These are phyloP conservation scores for Cupressus sempervirens DNA, from an alignment of 75 land plant species.

Conservation along the genomic window DNA sequence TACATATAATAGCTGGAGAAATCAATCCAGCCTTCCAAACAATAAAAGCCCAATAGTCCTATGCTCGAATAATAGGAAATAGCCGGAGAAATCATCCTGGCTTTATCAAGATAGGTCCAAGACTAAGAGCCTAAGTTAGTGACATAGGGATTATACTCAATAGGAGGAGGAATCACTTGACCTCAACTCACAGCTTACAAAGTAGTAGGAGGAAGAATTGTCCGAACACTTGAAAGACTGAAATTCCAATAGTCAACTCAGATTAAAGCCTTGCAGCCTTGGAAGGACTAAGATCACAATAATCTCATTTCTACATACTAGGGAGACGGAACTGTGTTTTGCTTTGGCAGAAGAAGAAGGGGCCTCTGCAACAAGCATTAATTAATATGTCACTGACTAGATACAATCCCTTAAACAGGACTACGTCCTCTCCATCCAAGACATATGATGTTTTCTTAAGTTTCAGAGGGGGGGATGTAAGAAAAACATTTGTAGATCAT, in stretches of 20 bases:
- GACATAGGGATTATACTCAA: no score
- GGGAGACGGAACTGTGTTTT: not conserved
- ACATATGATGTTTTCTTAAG: conserved; percentile 13
- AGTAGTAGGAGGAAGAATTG: not conserved
- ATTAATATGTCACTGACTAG: not conserved
- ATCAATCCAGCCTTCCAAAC: not conserved
- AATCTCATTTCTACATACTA: not conserved
- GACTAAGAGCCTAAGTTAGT: no score
- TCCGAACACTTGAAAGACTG: not conserved
- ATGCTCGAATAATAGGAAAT: not conserved
- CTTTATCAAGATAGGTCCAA: not conserved
- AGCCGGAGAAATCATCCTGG: not conserved
- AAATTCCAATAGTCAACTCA: not conserved
- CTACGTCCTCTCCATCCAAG: not conserved
- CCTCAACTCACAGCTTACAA: not conserved
- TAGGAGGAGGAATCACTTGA: not conserved
- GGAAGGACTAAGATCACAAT: not conserved
- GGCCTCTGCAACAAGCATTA: not conserved
- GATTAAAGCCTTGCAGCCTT: not conserved
- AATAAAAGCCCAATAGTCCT: not conserved
- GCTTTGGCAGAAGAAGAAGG: not conserved
- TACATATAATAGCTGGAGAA: no score
- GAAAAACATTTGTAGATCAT: conserved; percentile 12
- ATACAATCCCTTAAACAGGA: conserved; percentile 9
- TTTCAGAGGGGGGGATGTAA: conserved; percentile 10